These are phyloP conservation scores for Tylopilus intermedius DNA, from an alignment of 768 basidiomycete genomes.

Conservation along the genomic window DNA sequence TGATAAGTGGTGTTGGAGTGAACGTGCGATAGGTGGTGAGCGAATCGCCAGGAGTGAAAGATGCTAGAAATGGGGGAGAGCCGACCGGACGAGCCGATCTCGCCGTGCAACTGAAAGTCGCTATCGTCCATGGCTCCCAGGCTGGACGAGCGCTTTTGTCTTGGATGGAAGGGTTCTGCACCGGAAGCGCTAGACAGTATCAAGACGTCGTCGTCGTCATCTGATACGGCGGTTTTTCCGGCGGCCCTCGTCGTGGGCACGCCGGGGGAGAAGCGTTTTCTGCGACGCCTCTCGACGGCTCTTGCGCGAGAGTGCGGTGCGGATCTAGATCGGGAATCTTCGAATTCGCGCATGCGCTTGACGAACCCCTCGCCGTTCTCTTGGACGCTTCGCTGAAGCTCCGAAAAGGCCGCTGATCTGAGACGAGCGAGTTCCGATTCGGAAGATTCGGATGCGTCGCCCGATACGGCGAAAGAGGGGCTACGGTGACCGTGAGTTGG, in stretches of 20 bases:
- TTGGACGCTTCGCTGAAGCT: slow-evolving; percentile 56
- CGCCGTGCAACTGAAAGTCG: slow-evolving; percentile 17
- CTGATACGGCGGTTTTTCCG: slow-evolving; percentile 23
- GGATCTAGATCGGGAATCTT: slow-evolving; percentile 45
- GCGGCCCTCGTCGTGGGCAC: slow-evolving; percentile 11
- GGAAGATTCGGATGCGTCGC: slow-evolving; percentile 22
- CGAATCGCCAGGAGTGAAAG: slow-evolving; percentile 11
- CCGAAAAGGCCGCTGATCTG: slow-evolving; percentile 60
- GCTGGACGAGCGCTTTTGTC: slow-evolving; percentile 43
- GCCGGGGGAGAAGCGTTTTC: slow-evolving; percentile 35
- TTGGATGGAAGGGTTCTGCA: slow-evolving; percentile 16
- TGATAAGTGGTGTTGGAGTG: slow-evolving; percentile 11
- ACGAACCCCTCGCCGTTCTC: slow-evolving; percentile 66
- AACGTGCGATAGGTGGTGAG: slow-evolving; percentile 11
- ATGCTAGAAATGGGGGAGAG: slow-evolving; percentile 24
- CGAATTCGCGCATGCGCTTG: slow-evolving; percentile 69
- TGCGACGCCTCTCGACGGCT: slow-evolving; percentile 38
- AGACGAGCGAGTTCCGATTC: slow-evolving; percentile 39
- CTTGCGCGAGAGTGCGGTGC: slow-evolving; percentile 36
- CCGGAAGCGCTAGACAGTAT: slow-evolving; percentile 39
- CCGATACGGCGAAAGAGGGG: slow-evolving; percentile 22
- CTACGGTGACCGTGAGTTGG: slow-evolving; percentile 12
- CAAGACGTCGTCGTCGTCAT: slow-evolving; percentile 52
- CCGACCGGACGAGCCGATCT: slow-evolving; percentile 13
- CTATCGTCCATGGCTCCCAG: slow-evolving; percentile 41